Conservation (phyloP, 2,329 filamentous ascomycete genomes). For the Apiospora koreana region DNA sequence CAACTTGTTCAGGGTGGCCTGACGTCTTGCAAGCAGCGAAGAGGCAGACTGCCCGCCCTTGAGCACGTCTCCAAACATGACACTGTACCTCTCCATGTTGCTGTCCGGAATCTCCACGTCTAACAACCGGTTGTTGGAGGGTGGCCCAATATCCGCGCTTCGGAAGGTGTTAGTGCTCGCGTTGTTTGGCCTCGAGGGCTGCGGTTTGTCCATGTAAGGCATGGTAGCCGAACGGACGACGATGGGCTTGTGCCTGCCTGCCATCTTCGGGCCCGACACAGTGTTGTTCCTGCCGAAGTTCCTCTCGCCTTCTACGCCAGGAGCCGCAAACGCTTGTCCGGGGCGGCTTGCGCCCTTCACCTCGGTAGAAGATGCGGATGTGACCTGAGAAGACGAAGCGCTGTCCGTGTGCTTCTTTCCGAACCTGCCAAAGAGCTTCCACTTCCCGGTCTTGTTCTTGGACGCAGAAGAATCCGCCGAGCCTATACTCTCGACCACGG, state of each 20-base stretch:
- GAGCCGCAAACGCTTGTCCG: conserved; percentile 20
- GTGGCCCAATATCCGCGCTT: not conserved
- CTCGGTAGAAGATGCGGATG: conserved; percentile 23
- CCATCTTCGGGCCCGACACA: conserved; percentile 28
- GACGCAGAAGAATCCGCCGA: conserved; percentile 29
- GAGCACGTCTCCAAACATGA: conserved; percentile 85
- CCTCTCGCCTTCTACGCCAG: conserved; percentile 8
- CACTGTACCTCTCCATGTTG: conserved; percentile 84
- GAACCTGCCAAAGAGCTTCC: conserved; percentile 61
- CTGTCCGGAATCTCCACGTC: conserved; percentile 79
- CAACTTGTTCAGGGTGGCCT: conserved; percentile 60
- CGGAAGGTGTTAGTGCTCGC: conserved; percentile 12
- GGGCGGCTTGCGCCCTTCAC: conserved; percentile 20
- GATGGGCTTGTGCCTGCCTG: conserved; percentile 38
- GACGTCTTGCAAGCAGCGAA: conserved; percentile 55
- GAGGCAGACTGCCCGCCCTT: conserved; percentile 40
- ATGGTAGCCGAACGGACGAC: conserved; percentile 40
- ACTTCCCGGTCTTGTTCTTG: conserved; percentile 55
- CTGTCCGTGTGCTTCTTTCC: conserved; percentile 42
- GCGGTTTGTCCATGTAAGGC: conserved; percentile 28
- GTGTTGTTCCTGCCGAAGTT: conserved; percentile 38
- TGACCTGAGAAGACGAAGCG: conserved; percentile 10
- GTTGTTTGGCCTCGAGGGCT: conserved; percentile 16
- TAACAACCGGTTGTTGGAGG: conserved; percentile 46
- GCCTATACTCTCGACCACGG: conserved; percentile 23